Conservation (phyloP, 2,329 filamentous ascomycete genomes). For the Pseudopyrenochaeta lycopersici region DNA sequence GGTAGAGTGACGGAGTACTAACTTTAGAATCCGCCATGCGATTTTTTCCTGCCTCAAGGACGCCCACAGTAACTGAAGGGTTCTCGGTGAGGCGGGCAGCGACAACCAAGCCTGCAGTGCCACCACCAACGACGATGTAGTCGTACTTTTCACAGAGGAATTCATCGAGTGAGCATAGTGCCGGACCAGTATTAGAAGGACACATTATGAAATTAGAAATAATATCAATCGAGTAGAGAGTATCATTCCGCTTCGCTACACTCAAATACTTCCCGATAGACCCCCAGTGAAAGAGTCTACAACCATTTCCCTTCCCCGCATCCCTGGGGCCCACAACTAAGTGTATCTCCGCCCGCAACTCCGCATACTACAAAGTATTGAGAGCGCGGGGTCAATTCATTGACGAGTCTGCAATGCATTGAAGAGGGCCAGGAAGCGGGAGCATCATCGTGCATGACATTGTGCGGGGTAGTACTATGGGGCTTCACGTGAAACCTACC, state of each 20-base stretch:
- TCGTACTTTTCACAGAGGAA: constrained; percentile 9
- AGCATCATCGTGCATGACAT: neutral
- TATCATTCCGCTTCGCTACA: too few species aligned
- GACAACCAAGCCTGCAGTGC: neutral
- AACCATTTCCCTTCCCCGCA: neutral
- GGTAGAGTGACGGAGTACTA: neutral
- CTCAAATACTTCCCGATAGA: too few species aligned
- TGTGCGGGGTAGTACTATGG: neutral
- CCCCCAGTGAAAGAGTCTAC: neutral
- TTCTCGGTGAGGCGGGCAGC: neutral
- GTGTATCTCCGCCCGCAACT: neutral
- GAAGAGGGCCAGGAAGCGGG: neutral
- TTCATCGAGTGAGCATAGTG: constrained; percentile 2
- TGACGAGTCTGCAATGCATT: neutral
- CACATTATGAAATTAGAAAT: neutral
- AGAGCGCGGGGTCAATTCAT: neutral
- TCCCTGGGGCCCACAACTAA: neutral
- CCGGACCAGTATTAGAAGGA: neutral
- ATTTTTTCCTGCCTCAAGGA: neutral
- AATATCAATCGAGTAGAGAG: neutral
- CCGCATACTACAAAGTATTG: neutral
- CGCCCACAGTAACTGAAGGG: neutral
- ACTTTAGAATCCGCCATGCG: neutral
- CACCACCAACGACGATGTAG: neutral
- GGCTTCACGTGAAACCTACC: neutral